Conservation (phyloP, 164 flowering plant genomes). For the Chimonanthus salicifolius region DNA sequence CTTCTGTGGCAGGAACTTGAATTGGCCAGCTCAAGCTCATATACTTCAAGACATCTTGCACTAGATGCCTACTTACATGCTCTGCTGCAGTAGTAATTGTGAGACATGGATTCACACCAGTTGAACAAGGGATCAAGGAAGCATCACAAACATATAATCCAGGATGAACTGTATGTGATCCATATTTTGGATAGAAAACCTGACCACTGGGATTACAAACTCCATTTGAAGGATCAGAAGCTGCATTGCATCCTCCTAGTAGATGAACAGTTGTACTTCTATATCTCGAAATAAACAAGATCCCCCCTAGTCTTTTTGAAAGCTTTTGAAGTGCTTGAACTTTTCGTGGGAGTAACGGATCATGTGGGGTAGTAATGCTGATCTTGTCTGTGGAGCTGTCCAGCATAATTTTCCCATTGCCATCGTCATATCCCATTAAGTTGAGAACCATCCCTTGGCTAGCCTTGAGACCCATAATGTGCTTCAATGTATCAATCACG, state of each 20-base stretch:
- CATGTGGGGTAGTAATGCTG: constrained; percentile 36
- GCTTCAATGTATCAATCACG: constrained; percentile 35
- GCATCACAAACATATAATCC: constrained; percentile 33
- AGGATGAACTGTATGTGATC: constrained; percentile 15
- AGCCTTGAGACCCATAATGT: constrained; percentile 14
- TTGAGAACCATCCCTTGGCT: constrained; percentile 27
- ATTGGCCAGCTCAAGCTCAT: constrained; percentile 11
- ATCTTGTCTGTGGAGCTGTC: constrained; percentile 31
- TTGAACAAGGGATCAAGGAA: constrained; percentile 27
- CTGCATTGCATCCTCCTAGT: constrained; percentile 58
- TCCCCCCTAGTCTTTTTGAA: constrained; percentile 49
- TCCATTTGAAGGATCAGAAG: constrained; percentile 40
- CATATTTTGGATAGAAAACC: constrained; percentile 31
- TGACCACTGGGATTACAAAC: constrained; percentile 54
- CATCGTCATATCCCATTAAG: constrained; percentile 45
- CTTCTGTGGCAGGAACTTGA: constrained; percentile 2
- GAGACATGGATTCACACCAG: constrained; percentile 35
- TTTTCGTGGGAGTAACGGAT: constrained; percentile 41
- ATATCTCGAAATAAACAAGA: constrained; percentile 44
- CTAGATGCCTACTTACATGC: constrained; percentile 38
- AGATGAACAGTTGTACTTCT: constrained; percentile 63
- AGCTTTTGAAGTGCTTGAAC: constrained; percentile 44
- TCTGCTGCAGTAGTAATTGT: constrained; percentile 54
- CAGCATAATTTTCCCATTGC: constrained; percentile 37
- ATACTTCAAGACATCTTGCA: constrained; percentile 34